Percentiles rank a stretch among this genome's conserved stretches.
Evolutionary conservation across 2,329 filamentous ascomycete genomes (phyloP).

Genomic region (Fusarium equiseti): DNA sequence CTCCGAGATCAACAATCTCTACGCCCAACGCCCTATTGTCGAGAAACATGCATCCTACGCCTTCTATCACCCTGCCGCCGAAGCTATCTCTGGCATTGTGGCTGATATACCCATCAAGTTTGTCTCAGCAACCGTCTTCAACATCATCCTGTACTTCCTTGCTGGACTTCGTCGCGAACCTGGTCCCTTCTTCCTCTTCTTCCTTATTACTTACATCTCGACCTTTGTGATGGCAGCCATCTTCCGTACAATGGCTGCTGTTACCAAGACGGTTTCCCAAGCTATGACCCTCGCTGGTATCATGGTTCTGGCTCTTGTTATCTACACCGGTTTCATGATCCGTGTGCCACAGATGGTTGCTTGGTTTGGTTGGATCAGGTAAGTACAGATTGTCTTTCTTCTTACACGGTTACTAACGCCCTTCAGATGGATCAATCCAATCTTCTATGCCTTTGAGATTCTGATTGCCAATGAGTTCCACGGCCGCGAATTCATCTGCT

Average conservation of each 20-base stretch:
- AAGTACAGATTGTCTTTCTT: rapidly evolving
- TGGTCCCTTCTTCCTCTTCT: conserved; percentile 80
- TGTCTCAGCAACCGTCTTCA: conserved; percentile 61
- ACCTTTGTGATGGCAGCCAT: conserved; percentile 81
- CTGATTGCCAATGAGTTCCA: conserved; percentile 80
- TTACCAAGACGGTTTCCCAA: conserved; percentile 74
- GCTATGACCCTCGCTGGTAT: conserved; percentile 66
- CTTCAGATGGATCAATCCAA: conserved; percentile 80
- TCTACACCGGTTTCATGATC: conserved; percentile 46
- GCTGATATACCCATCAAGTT: conserved; percentile 71
- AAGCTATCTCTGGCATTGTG: conserved; percentile 67
- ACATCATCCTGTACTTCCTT: conserved; percentile 70
- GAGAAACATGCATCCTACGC: conserved; percentile 63
- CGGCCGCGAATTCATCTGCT: conserved; percentile 68
- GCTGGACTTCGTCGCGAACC: conserved; percentile 67
- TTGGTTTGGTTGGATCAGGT: conserved; percentile 77
- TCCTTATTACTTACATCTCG: conserved; percentile 75
- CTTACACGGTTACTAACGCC: rapidly evolving
- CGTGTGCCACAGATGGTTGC: conserved; percentile 60
- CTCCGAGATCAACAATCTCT: conserved; percentile 63
- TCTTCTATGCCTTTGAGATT: conserved; percentile 80
- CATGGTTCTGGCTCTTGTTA: conserved; percentile 66
- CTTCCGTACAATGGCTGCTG: conserved; percentile 78
- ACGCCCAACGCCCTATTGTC: conserved; percentile 61
- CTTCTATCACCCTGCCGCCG: conserved; percentile 64